These are phyloP conservation scores for Diaporthe aspalathi DNA, from an alignment of 2,329 filamentous ascomycete genomes.

Conservation along the genomic window DNA sequence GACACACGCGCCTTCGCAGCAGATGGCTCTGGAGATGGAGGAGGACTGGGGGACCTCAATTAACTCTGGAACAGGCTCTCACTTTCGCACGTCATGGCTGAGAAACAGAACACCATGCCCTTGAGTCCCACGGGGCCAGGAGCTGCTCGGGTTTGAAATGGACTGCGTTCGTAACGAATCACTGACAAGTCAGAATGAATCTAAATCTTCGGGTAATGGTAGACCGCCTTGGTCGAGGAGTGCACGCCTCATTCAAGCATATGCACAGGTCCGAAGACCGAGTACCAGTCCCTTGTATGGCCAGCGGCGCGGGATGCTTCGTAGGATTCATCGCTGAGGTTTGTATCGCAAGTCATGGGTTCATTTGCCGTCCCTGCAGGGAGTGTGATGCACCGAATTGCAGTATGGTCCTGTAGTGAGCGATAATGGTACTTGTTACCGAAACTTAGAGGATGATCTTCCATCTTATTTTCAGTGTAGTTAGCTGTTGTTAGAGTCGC, in stretches of 20 bases:
- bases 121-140: background rate
- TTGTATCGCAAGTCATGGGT: too few species aligned
- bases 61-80: background rate
- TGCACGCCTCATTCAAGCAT: background rate
- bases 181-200: background rate
- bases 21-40: slow-evolving; percentile 16
- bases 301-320: too few species aligned
- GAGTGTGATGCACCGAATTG: too few species aligned
- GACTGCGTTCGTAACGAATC: background rate
- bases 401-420: too few species aligned
- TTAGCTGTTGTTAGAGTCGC: too few species aligned
- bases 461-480: too few species aligned
- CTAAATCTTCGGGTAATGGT: background rate
- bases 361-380: too few species aligned
- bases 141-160: slow-evolving; percentile 5
- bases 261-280: background rate
- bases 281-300: slow-evolving; percentile 7
- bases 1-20: background rate
- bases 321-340: too few species aligned
- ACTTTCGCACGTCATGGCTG: background rate
- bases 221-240: slow-evolving; percentile 6
- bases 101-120: slow-evolving; percentile 11
- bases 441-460: too few species aligned
- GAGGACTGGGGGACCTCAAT: background rate
- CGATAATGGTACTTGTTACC: too few species aligned